Evolutionary conservation across 257 asterid genomes (phyloP).

Genomic region (Thymus quinquecostatus): DNA sequence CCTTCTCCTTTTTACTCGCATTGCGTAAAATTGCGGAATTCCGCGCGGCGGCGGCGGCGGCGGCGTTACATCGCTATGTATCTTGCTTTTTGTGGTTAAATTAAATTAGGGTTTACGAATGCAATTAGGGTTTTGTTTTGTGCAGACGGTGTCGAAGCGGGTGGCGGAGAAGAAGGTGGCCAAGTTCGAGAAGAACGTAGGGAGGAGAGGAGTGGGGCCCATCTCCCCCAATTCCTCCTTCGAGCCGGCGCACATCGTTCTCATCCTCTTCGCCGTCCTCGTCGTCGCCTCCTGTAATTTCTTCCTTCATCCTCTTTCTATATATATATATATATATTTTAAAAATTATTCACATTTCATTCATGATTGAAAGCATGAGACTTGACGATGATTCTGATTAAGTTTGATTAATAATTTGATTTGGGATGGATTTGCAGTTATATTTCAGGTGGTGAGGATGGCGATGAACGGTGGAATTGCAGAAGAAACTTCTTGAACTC

Average conservation of each 20-base stretch:
- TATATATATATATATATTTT: too few relatives aligned
- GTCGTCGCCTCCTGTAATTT: constrained; percentile 70
- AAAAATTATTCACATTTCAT: too few relatives aligned
- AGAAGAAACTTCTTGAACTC: constrained; percentile 15
- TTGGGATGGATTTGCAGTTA: constrained; percentile 40
- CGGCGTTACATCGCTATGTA: background rate
- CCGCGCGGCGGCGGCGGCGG: background rate
- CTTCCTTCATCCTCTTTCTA: background rate
- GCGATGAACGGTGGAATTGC: constrained; percentile 52
- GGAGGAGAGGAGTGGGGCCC: constrained; percentile 66
- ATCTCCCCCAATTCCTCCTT: constrained; percentile 45
- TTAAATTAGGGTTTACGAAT: background rate
- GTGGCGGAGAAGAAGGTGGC: constrained; percentile 79
- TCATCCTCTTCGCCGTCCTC: constrained; percentile 76
- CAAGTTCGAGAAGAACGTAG: constrained; percentile 81
- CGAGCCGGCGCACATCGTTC: constrained; percentile 80
- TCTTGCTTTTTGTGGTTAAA: background rate
- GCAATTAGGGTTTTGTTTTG: background rate
- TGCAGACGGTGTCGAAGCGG: constrained; percentile 82
- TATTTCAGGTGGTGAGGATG: constrained; percentile 70
- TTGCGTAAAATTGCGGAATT: background rate
- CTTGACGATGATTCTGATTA: too few relatives aligned
- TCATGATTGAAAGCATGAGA: too few relatives aligned
- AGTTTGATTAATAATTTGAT: too few relatives aligned
- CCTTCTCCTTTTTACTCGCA: background rate